phyloP scores from a whole-genome alignment of 2,329 filamentous ascomycete species.

The Xylaria sp. region DNA sequence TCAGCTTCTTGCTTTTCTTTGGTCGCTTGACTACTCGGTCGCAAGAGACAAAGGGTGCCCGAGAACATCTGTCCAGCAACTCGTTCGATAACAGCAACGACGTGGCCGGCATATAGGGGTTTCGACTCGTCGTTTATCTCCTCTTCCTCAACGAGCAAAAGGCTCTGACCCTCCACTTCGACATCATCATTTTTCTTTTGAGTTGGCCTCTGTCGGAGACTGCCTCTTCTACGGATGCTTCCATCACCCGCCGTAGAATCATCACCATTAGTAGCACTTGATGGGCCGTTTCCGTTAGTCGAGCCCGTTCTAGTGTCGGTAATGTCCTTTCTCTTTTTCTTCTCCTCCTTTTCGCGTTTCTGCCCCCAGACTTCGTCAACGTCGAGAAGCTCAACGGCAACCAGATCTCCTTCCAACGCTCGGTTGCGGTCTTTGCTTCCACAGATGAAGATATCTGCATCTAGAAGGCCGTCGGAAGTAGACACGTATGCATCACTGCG shows the following conservation, averaged over 20 bases:
- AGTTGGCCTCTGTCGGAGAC: conserved; percentile 92
- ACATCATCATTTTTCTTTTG: conserved; percentile 99
- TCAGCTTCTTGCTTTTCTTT: conserved; percentile 99
- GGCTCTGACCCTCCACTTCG: conserved; percentile 95
- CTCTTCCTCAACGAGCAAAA: conserved; percentile 96
- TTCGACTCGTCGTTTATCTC: conserved; percentile 99
- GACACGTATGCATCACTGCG: conserved; percentile 98
- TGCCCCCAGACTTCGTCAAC: conserved; percentile 99
- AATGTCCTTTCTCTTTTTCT: conserved; percentile 99
- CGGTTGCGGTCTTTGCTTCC: conserved; percentile 98
- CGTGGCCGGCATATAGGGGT: conserved; percentile 93
- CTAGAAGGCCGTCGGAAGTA: conserved; percentile 82
- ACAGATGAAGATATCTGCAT: conserved; percentile 99
- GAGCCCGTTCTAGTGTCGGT: conserved; percentile 85
- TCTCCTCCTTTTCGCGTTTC: conserved; percentile 99
- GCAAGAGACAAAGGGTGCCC: conserved; percentile 88
- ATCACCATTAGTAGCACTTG: conserved; percentile 66
- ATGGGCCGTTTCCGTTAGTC: conserved; percentile 73
- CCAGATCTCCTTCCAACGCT: conserved; percentile 92
- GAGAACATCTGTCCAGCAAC: conserved; percentile 99
- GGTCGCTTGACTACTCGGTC: conserved; percentile 96
- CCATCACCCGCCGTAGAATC: conserved; percentile 71
- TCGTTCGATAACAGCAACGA: conserved; percentile 96
- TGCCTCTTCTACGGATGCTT: conserved; percentile 88
- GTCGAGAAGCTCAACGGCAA: conserved; percentile 93